These are phyloP conservation scores for Psidium friedrichsthalianum DNA, from an alignment of 345 rosid genomes.

Conservation along the genomic window DNA sequence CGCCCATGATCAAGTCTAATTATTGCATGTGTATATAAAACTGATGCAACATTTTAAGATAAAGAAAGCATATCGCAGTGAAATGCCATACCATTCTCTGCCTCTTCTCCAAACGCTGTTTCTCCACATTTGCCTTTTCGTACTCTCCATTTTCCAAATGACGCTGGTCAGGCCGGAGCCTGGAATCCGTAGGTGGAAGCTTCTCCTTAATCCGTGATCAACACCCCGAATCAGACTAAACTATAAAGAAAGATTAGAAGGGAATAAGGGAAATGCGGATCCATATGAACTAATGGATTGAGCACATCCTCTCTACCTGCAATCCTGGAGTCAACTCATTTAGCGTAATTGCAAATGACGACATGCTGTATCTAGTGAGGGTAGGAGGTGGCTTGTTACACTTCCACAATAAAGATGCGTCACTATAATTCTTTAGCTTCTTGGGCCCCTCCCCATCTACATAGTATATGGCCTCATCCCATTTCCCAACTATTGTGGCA, in stretches of 20 bases:
- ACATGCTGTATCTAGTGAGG: conserved; percentile 83
- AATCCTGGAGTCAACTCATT: conserved; percentile 91
- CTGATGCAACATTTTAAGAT: neutral
- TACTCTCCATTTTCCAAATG: conserved; percentile 97
- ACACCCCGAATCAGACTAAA: conserved; percentile 46
- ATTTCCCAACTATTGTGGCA: conserved; percentile 82
- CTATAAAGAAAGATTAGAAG: conserved; percentile 36
- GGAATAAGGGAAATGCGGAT: conserved; percentile 9
- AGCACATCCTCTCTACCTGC: conserved; percentile 53
- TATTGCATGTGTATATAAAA: neutral
- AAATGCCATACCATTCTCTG: conserved; percentile 70
- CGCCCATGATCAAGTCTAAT: neutral
- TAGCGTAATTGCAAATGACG: conserved; percentile 84
- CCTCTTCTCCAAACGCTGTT: conserved; percentile 81
- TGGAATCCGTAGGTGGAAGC: conserved; percentile 94
- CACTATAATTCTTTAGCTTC: conserved; percentile 43
- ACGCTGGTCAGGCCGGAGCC: conserved; percentile 94
- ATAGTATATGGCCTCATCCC: conserved; percentile 87
- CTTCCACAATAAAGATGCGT: conserved; percentile 71
- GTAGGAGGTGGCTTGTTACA: conserved; percentile 63
- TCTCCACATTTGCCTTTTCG: conserved; percentile 87
- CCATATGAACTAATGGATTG: conserved; percentile 7
- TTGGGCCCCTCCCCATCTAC: conserved; percentile 28
- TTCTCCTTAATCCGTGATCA: conserved; percentile 81
- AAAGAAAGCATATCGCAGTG: neutral